These are phyloP conservation scores for Pseudevernia furfuracea DNA, from an alignment of 495 filamentous ascomycete species.

Conservation along the genomic window DNA sequence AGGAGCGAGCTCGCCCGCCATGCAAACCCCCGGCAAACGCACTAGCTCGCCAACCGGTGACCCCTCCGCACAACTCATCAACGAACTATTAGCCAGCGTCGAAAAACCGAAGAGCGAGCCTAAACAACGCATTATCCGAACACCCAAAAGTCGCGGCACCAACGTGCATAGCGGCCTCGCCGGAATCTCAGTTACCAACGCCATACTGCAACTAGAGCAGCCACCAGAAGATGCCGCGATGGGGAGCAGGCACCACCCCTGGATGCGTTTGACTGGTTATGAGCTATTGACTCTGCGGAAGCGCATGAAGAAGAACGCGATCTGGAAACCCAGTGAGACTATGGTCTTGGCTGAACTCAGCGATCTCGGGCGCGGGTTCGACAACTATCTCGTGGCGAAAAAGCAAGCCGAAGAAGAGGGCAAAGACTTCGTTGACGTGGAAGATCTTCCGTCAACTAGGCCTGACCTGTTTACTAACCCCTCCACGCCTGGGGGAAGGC, in stretches of 20 bases:
- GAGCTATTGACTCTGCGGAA: constrained; percentile 15
- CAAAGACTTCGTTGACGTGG: background rate
- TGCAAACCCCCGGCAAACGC: background rate
- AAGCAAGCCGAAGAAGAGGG: constrained; percentile 10
- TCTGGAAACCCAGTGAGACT: constrained; percentile 14
- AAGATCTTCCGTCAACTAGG: background rate
- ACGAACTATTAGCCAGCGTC: background rate
- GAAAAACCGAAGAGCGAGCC: constrained; percentile 2
- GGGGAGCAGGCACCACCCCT: constrained; percentile 7
- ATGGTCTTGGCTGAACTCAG: constrained; percentile 14
- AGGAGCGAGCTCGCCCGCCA: background rate
- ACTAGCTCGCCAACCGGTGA: background rate
- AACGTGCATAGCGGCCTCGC: constrained; percentile 12
- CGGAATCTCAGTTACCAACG: constrained; percentile 12
- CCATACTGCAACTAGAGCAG: constrained; percentile 4
- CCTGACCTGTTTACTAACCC: constrained; percentile 9
- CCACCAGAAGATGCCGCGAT: constrained; percentile 4
- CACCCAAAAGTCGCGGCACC: constrained; percentile 8
- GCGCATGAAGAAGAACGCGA: constrained; percentile 18
- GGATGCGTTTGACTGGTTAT: constrained; percentile 10
- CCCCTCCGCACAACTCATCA: background rate
- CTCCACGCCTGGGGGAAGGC: constrained; percentile 3
- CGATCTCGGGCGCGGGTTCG: constrained; percentile 7
- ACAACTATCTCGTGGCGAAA: constrained; percentile 10
- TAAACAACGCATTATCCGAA: background rate